Base-by-base conservation (phyloP, 176 grass and related monocot species). In the Aegilops longissima region DNA sequence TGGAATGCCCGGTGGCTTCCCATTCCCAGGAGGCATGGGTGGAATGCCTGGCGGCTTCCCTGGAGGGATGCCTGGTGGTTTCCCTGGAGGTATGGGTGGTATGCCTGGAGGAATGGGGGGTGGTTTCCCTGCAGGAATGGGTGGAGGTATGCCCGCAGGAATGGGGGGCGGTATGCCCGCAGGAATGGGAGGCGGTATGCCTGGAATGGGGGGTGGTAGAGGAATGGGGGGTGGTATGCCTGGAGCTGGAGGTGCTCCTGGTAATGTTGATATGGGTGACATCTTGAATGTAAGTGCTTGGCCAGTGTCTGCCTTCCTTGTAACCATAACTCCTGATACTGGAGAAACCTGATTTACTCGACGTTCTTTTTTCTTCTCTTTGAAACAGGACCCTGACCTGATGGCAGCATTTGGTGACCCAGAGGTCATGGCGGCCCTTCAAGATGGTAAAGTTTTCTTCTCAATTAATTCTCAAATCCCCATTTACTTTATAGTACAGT, bases 381-480 rank as follows among this genome's bases (percentile, higher is more conserved):
- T 79, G 42, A 49, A 84, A 86, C 82, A 98, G 93, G 91, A 98
- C 81, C 93, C 96, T 78, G 93, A 95, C 34, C 86, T 95, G 73
- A 98, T 95, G 96, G 68, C 93, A 59, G 93, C 91, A 49, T 94
- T 98, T 44, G 71, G 92, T 82, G 96, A 98, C 72, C 96, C 93
- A 35, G 96, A 98, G 90, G 80, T 95, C 29, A 98, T 94, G 93
- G 88, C 86, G 42, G 96, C 96, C 66, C 90, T 98, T 75, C 96
- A 98, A 93, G 96, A 95, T 72, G 93, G 96, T 98, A 95, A 7
- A 52, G 18, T 89, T 88, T 45, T 58, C 77, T 29, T 5, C 49
- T 38, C 4, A 8, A 68, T 18, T 69, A 8, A 1, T 66, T 61
- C 2, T 44, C 63, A 42, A 81, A 58, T 58, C 78, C 10, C 31